Evolutionary conservation across 2,329 filamentous ascomycete genomes (phyloP).

Genomic region (Claviceps paspali): DNA sequence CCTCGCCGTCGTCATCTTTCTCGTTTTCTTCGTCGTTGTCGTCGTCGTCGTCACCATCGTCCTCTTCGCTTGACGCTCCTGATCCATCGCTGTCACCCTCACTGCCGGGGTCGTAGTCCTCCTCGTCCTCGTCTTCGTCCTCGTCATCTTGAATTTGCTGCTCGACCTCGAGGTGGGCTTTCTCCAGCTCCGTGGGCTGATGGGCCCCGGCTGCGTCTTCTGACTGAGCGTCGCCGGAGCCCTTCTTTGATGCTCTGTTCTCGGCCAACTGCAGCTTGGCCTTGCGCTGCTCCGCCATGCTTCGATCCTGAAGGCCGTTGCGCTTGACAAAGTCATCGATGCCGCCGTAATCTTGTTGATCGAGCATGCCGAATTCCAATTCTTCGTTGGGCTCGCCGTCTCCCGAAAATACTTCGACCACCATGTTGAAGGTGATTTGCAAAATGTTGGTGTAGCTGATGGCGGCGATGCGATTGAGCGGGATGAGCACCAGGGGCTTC

Average conservation of each 20-base stretch:
- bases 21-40: constrained; percentile 26
- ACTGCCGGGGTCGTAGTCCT: constrained; percentile 50
- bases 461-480: constrained; percentile 42
- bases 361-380: constrained; percentile 53
- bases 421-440: constrained; percentile 54
- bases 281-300: constrained; percentile 52
- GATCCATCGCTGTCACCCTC: constrained; percentile 45
- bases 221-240: constrained; percentile 20
- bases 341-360: constrained; percentile 50
- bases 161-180: constrained; percentile 34
- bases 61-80: constrained; percentile 33
- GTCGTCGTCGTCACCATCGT: constrained; percentile 36
- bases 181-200: constrained; percentile 31
- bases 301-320: constrained; percentile 48
- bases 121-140: constrained; percentile 49
- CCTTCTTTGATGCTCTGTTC: constrained; percentile 36
- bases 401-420: constrained; percentile 40
- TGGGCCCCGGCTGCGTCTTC: constrained; percentile 10
- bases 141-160: constrained; percentile 43
- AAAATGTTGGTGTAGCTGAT: constrained; percentile 54
- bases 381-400: constrained; percentile 38
- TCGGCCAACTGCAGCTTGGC: constrained; percentile 48
- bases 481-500: constrained; percentile 51
- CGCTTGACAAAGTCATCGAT: constrained; percentile 50
- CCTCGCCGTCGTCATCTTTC: constrained; percentile 23